Base-by-base conservation (phyloP, 2,329 filamentous ascomycete species). In the Cordyceps javanica region DNA sequence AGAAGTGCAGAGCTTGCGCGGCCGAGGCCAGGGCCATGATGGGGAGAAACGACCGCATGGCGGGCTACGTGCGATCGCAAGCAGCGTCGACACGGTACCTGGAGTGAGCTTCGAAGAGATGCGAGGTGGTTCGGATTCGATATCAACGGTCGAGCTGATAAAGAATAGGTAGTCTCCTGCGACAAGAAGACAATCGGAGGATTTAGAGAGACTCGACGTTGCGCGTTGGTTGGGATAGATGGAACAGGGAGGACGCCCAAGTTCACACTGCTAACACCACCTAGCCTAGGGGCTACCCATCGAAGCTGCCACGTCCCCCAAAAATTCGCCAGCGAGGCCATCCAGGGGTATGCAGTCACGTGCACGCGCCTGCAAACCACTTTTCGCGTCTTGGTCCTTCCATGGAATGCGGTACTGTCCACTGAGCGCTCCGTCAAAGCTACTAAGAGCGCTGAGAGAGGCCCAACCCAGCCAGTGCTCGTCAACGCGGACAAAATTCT, bases 1-100 rank as follows among this genome's bases (percentile, higher is more conserved):
- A 97, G 81, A 99, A 96, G 85, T 96, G 93, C 59, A 99, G 83
- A 58, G 92, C 91, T 70, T 91, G 88, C 61, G 88, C 85, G 60
- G 81, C 75, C 58, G 80, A 75, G 72, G 77, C 76, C 73, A 92
- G 78, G 61, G 87, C 79, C 68, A 91, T 78, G 64, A 90, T 73
- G 60, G 88, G 75, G 61, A 89, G 76, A 68, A 89, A 73, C 60
- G 77, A 69, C 71, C 79, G 82, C 84, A 87, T 87, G 75, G 66
- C 46, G 46, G 60, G 50, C 46, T 39, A 9, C 11, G 50, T 54
- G 28, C 45, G 41, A 25, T 55, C 32, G 53, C 39, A 39, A 45
- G 52, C 14, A 11, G 21, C 11, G n/a, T 45, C 41, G 42, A 30
- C 23, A 26, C 21, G 50, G 53, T 53, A 45, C 25, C 41, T 46